These are phyloP conservation scores for Diaporthe capsici DNA, from an alignment of 2,329 filamentous ascomycete genomes.

Conservation along the genomic window DNA sequence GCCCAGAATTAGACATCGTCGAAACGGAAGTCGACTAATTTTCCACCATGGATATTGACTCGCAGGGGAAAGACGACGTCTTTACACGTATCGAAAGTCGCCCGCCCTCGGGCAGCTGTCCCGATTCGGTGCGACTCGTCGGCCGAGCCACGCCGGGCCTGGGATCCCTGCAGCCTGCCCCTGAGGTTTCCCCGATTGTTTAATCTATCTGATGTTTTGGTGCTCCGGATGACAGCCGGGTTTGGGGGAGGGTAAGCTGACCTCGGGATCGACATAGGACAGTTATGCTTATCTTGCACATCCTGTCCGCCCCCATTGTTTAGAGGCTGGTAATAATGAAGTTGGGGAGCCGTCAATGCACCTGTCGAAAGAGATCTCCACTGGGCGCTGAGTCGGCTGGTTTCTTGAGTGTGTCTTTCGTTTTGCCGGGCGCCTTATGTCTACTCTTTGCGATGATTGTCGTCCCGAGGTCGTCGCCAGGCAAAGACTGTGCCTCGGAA, in stretches of 20 bases:
- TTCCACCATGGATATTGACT: neutral
- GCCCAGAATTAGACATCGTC: neutral
- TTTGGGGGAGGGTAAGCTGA: constrained; percentile 6
- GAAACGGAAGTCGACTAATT: neutral
- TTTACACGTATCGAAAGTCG: neutral
- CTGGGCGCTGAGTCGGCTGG: neutral
- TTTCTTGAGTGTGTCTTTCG: neutral
- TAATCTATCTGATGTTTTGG: constrained; percentile 36
- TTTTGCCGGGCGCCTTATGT: neutral
- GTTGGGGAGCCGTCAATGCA: constrained; percentile 8
- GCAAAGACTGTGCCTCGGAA: neutral
- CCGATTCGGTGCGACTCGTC: constrained; percentile 13
- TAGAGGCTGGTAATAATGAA: neutral
- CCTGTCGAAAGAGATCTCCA: neutral
- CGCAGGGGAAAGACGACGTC: neutral
- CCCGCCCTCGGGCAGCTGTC: constrained; percentile 30
- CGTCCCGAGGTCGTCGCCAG: no score
- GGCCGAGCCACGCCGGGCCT: neutral
- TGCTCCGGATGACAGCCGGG: constrained; percentile 24
- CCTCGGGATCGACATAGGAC: constrained; percentile 25
- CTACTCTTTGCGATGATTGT: neutral
- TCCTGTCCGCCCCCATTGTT: neutral
- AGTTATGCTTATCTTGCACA: constrained; percentile 29
- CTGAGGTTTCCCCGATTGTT: neutral
- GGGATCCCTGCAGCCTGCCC: constrained; percentile 6